phyloP scores from a whole-genome alignment of 768 basidiomycete species.

The Termitomyces sp. region DNA sequence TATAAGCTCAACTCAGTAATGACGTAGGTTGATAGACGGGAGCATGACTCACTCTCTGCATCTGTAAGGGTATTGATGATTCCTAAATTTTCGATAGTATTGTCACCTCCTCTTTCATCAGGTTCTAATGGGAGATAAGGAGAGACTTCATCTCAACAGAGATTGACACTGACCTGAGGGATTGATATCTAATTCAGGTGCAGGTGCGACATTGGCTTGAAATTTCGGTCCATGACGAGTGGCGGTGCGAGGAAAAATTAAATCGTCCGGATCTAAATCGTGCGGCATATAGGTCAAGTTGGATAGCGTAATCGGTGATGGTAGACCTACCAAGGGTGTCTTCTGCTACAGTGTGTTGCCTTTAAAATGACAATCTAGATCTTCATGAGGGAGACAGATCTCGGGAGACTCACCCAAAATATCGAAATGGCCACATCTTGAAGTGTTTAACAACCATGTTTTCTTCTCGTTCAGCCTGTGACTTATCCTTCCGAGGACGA shows the following conservation, averaged over 20 bases:
- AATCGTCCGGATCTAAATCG: conserved; percentile 83
- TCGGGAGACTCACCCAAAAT: conserved; percentile 75
- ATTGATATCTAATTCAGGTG: conserved; percentile 33
- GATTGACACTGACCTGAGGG: conserved; percentile 29
- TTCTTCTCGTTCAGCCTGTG: conserved; percentile 71
- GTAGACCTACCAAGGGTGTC: conserved; percentile 72
- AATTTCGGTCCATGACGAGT: conserved; percentile 88
- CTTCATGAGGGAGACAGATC: conserved; percentile 2
- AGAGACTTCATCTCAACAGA: background rate
- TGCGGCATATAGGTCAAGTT: background rate
- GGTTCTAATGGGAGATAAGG: conserved; percentile 30
- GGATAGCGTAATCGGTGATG: conserved; percentile 10
- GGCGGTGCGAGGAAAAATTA: conserved; percentile 91
- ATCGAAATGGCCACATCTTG: conserved; percentile 92
- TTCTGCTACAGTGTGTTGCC: conserved; percentile 85
- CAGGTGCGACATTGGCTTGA: conserved; percentile 57
- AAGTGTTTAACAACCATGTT: conserved; percentile 75
- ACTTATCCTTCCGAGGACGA: conserved; percentile 70
- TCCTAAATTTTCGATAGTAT: conserved; percentile 68
- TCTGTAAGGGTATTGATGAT: conserved; percentile 58
- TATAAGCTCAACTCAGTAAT: conserved; percentile 22
- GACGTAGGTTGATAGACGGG: conserved; percentile 14
- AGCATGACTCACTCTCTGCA: conserved; percentile 52
- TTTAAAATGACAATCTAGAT: conserved; percentile 22
- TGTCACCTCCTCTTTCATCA: conserved; percentile 63